Percentiles rank a stretch among this genome's conserved stretches.
Conservation (phyloP, 371 early-diverging fungal genomes). For the Saksenaea oblongispora region DNA sequence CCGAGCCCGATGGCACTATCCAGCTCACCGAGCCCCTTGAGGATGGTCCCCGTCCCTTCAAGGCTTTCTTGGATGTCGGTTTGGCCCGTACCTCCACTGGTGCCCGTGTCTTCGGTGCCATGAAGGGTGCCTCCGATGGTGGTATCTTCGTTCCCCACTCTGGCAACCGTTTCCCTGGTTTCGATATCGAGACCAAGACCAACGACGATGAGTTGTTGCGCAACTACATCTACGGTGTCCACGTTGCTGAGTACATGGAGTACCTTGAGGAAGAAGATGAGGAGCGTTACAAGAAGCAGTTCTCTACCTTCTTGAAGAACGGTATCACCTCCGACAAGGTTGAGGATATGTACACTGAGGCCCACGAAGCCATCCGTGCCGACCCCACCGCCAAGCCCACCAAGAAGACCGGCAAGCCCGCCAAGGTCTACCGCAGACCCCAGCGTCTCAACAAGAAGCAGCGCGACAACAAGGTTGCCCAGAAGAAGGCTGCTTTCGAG, state of each 20-base stretch:
- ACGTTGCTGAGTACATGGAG: constrained; percentile 99
- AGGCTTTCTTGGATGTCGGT: constrained; percentile 99
- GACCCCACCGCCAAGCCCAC: constrained; percentile 77
- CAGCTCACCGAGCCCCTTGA: constrained; percentile 90
- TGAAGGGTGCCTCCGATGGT: constrained; percentile 99
- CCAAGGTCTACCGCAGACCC: constrained; percentile 64
- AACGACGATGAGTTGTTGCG: constrained; percentile 96
- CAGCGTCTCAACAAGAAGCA: constrained; percentile 87
- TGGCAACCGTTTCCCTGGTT: constrained; percentile 99
- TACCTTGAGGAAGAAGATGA: constrained; percentile 98
- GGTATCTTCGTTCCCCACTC: constrained; percentile 99
- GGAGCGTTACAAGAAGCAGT: constrained; percentile 97
- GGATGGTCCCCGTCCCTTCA: constrained; percentile 98
- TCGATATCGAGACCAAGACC: constrained; percentile 86
- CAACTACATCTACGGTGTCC: constrained; percentile 98
- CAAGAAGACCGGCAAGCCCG: constrained; percentile 68
- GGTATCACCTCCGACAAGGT: constrained; percentile 92
- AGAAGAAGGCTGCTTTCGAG: constrained; percentile 88
- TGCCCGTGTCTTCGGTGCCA: constrained; percentile 98
- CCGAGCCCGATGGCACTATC: constrained; percentile 93
- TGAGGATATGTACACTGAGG: constrained; percentile 94
- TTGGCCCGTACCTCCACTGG: constrained; percentile 99
- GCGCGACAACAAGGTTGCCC: constrained; percentile 84
- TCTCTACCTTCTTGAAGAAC: constrained; percentile 93
- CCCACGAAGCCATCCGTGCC: constrained; percentile 94